Percentiles rank a stretch among this genome's conserved stretches.
phyloP scores from a whole-genome alignment of 805 yeast genomes.

The Wickerhamiella dianesei region DNA sequence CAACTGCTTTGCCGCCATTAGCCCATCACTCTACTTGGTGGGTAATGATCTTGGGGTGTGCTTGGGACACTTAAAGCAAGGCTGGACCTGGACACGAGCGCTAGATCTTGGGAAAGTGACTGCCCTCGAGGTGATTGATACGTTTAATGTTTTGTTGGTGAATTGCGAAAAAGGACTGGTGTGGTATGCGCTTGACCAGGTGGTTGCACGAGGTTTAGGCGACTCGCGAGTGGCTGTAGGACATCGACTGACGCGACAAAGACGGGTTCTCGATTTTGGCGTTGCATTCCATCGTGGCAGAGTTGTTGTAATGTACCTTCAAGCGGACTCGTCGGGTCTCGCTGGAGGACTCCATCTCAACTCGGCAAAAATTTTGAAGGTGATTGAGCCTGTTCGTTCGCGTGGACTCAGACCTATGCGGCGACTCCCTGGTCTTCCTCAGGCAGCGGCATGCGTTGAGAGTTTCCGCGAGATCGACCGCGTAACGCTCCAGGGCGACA shows the following conservation, averaged over 20 bases:
- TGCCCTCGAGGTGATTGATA: conserved; percentile 47
- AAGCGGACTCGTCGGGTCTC: conserved; percentile 13
- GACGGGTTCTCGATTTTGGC: conserved; percentile 45
- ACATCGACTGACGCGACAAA: conserved; percentile 29
- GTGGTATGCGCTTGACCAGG: conserved; percentile 48
- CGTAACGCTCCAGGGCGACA: conserved; percentile 42
- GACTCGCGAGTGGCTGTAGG: conserved; percentile 27
- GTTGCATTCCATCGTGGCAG: conserved; percentile 57
- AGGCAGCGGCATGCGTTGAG: conserved; percentile 24
- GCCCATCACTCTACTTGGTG: conserved; percentile 25
- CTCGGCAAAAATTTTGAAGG: conserved; percentile 41
- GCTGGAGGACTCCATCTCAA: conserved; percentile 28
- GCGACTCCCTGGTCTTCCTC: conserved; percentile 10
- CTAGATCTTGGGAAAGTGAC: conserved; percentile 39
- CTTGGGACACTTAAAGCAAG: conserved; percentile 23
- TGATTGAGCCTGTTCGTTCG: conserved; percentile 39
- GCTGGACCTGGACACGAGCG: conserved; percentile 45
- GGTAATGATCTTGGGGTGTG: conserved; percentile 58
- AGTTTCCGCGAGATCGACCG: conserved; percentile 33
- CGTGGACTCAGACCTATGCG: conserved; percentile 14
- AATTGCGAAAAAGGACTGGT: conserved; percentile 46
- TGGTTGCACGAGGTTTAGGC: conserved; percentile 28
- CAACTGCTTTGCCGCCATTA: conserved; percentile 35
- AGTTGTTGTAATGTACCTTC: conserved; percentile 43
- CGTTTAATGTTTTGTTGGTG: conserved; percentile 42